A percentile compares a stretch with the other conserved stretches of the same genome.
These are phyloP conservation scores for Salisapilia sapeloensis DNA, from an alignment of 352 stramenopile genomes.

Conservation along the genomic window DNA sequence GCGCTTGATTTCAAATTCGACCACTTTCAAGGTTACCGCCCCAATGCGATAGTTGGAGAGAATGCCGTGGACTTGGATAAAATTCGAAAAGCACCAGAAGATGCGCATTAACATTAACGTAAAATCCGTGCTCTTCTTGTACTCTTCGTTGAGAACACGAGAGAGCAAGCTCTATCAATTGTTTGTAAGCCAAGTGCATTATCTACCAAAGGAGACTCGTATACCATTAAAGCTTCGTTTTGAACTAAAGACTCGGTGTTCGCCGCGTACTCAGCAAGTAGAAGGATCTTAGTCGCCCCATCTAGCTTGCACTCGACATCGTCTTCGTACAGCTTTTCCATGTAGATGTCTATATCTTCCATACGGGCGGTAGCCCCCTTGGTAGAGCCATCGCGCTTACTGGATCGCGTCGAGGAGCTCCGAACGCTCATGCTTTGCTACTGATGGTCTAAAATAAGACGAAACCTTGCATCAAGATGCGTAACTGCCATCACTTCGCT, in stretches of 20 bases:
- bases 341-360: slow-evolving; percentile 84
- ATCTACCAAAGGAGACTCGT: not conserved
- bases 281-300: slow-evolving; percentile 83
- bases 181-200: not conserved
- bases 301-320: slow-evolving; percentile 72
- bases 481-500: no score
- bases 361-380: slow-evolving; percentile 31
- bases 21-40: slow-evolving; percentile 86
- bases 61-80: slow-evolving; percentile 87
- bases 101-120: slow-evolving; percentile 89
- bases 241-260: slow-evolving; percentile 88
- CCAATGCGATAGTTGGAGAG: slow-evolving; percentile 89
- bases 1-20: slow-evolving; percentile 90
- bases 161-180: slow-evolving; percentile 65
- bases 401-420: no score
- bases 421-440: no score
- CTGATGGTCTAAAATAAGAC: no score
- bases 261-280: slow-evolving; percentile 76
- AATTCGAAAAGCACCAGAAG: slow-evolving; percentile 92
- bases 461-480: no score
- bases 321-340: slow-evolving; percentile 90
- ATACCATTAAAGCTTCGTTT: slow-evolving; percentile 88
- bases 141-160: slow-evolving; percentile 89
- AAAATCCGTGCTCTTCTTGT: slow-evolving; percentile 90
- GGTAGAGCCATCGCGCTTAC: no score